Evolutionary conservation across 257 asterid genomes (phyloP), one percentile per base, ranked within the genome.

Genomic region (Cordia subcordata): DNA sequence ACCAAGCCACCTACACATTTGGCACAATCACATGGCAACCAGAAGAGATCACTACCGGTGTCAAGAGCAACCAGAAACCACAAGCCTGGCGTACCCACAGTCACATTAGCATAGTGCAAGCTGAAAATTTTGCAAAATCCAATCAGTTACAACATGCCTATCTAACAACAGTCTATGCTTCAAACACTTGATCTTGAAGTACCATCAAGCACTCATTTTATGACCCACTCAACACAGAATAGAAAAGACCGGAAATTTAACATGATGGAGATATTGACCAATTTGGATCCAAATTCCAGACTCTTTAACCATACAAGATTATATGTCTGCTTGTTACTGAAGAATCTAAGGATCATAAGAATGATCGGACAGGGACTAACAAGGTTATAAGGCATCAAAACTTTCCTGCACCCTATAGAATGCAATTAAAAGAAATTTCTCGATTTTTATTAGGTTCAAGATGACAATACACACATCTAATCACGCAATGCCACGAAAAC

Each of bases 41-140:
- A 93, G 61, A 93, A 93, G 67, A 93, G 81, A 75, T 93, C 90
- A 19, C 99, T 93, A 37, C 99, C 99, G 0, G 99, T 93, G 77
- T 93, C 99, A 12, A 93, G 99, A 27, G 99, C 97, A 70, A 93
- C 99, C 16, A 89, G 72, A 64, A 69, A 93, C 55, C 79, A 23
- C 18, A 70, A 35, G 10, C 78, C 60, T 13, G 99, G 99, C 9
- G 89, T 85, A 3, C 99, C 99, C 64, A 93, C 86, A 0, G 77
- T 46, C 45, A 93, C 99, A 64, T 86, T 59, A 54, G 96, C 79
- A 69, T 93, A 93, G 70, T 86, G 95, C 85, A 93, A 83, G 72
- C 99, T 92, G 96, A 75, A 78, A 64, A 60, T 58, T 59, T 47
- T 22, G 51, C 56, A 10, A 55, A 21, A 14, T 52, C 11, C 52